These are phyloP conservation scores for Tylopilus rubrobrunneus DNA, from an alignment of 768 basidiomycete genomes.

Conservation along the genomic window DNA sequence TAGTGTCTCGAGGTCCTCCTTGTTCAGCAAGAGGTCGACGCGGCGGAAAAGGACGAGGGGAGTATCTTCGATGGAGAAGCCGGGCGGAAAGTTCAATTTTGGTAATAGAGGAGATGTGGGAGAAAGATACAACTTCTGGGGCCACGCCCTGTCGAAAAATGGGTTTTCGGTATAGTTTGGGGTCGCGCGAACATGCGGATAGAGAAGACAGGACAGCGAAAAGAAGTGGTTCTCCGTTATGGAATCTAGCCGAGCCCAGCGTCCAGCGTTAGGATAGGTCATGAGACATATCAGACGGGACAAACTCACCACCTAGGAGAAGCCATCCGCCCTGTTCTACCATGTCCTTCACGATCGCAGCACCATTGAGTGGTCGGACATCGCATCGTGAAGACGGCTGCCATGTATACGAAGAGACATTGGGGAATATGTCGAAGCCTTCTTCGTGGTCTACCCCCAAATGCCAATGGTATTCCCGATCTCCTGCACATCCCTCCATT, in stretches of 20 bases:
- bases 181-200: constrained; percentile 63
- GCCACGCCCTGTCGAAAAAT: constrained; percentile 61
- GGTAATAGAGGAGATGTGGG: constrained; percentile 40
- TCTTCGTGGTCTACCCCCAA: constrained; percentile 48
- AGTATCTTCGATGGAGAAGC: constrained; percentile 53
- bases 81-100: constrained; percentile 41
- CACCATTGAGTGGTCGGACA: constrained; percentile 38
- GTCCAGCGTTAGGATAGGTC: constrained; percentile 1
- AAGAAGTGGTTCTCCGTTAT: constrained; percentile 74
- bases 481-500: constrained; percentile 58
- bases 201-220: constrained; percentile 62
- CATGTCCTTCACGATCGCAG: constrained; percentile 49
- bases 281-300: background rate
- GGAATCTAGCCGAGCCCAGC: constrained; percentile 42
- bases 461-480: constrained; percentile 63
- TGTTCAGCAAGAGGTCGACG: constrained; percentile 53
- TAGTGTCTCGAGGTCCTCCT: constrained; percentile 44
- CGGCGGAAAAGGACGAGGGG: constrained; percentile 66
- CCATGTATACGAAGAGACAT: constrained; percentile 52
- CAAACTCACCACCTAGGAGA: constrained; percentile 52
- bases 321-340: constrained; percentile 72
- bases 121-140: constrained; percentile 60
- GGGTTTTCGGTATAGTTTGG: constrained; percentile 54
- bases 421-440: constrained; percentile 51
- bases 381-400: constrained; percentile 43